A percentile compares a stretch with the other conserved stretches of the same genome.
Conservation (phyloP, 805 yeast genomes). For the Metschnikowia borealis region DNA sequence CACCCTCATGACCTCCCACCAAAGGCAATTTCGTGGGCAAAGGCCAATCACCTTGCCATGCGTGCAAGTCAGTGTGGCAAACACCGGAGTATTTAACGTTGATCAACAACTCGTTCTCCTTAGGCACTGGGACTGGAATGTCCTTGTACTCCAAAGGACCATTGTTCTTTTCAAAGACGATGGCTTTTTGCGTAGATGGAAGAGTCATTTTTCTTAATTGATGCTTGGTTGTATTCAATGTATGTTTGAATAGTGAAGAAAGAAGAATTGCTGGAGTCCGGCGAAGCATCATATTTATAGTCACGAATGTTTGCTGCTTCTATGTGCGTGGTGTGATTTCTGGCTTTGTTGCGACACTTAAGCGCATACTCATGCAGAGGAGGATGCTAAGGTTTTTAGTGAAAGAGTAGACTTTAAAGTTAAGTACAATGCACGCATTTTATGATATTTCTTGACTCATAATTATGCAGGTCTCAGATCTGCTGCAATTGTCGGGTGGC, state of each 20-base stretch:
- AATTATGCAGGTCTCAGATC: neutral
- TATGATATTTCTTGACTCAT: neutral
- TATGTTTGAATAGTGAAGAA: neutral
- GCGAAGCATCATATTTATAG: neutral
- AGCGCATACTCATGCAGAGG: constrained; percentile 2
- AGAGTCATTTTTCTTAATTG: constrained; percentile 17
- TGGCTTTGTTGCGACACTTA: neutral
- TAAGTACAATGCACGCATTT: neutral
- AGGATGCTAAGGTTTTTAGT: neutral
- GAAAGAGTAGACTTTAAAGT: neutral
- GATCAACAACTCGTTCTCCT: constrained; percentile 39
- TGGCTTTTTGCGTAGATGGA: constrained; percentile 42
- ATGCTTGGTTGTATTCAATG: neutral
- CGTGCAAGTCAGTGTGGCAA: constrained; percentile 46
- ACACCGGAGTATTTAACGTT: constrained; percentile 45
- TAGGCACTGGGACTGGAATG: constrained; percentile 40
- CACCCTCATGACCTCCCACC: constrained; percentile 48
- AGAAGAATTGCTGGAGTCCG: neutral
- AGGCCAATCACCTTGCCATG: constrained; percentile 48
- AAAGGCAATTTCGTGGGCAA: constrained; percentile 42
- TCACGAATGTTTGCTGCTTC: neutral
- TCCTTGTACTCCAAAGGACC: constrained; percentile 40
- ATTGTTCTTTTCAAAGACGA: constrained; percentile 39
- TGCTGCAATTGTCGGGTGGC: neutral
- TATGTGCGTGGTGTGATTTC: constrained; percentile 1